Evolutionary conservation across 2,329 filamentous ascomycete genomes (phyloP).

Genomic region (Aspergillus sp.): DNA sequence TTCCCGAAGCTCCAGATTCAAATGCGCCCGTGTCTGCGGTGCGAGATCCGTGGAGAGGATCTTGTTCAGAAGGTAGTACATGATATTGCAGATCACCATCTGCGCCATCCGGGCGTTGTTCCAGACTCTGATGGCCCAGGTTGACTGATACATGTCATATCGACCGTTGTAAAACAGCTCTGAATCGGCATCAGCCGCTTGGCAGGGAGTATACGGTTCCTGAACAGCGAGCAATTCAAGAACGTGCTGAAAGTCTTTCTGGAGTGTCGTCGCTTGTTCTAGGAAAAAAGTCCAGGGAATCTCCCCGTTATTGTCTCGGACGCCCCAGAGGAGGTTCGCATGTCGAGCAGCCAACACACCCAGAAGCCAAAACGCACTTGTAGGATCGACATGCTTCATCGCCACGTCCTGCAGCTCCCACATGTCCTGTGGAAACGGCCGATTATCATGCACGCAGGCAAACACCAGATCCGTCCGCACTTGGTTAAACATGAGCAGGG

Average conservation of each 20-base stretch:
- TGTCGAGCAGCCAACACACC: slow-evolving; percentile 24
- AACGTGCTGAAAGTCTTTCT: slow-evolving; percentile 13
- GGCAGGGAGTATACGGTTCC: slow-evolving; percentile 20
- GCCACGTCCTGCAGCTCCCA: slow-evolving; percentile 27
- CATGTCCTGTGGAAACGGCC: slow-evolving; percentile 26
- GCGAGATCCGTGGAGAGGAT: slow-evolving; percentile 14
- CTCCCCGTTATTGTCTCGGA: slow-evolving; percentile 8
- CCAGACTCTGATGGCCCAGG: slow-evolving; percentile 29
- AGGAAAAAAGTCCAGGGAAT: slow-evolving; percentile 17
- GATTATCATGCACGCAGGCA: slow-evolving; percentile 21
- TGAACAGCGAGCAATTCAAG: slow-evolving; percentile 7
- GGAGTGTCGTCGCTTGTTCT: slow-evolving; percentile 18
- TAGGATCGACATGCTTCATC: slow-evolving; percentile 17
- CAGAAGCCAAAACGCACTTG: slow-evolving; percentile 23
- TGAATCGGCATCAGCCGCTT: not conserved
- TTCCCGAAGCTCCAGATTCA: slow-evolving; percentile 13
- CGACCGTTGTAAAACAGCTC: slow-evolving; percentile 20
- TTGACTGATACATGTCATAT: slow-evolving; percentile 20
- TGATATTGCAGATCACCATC: slow-evolving; percentile 26
- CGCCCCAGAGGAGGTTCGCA: slow-evolving; percentile 19
- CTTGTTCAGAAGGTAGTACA: slow-evolving; percentile 21
- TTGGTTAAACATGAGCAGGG: slow-evolving; percentile 32
- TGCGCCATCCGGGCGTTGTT: slow-evolving; percentile 26
- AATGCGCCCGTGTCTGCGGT: not conserved
- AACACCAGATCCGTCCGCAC: slow-evolving; percentile 29